A percentile compares a stretch with the other conserved stretches of the same genome.
Conservation (phyloP, 768 basidiomycete species). For the Pleurotus djamor region DNA sequence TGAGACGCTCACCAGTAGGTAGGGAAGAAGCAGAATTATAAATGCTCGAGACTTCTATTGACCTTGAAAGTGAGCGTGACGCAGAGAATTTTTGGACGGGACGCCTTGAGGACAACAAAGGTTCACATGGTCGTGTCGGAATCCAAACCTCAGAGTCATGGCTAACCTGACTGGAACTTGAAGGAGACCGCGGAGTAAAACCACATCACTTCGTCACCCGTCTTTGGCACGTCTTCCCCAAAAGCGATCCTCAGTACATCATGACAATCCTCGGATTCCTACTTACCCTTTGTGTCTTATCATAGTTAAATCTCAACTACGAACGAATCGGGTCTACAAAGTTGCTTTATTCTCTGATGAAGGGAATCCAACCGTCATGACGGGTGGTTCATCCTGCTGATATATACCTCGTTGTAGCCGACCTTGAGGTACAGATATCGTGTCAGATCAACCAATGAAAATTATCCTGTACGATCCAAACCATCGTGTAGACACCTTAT, state of each 20-base stretch:
- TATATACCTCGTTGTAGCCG: background rate
- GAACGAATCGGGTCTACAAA: background rate
- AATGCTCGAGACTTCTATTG: background rate
- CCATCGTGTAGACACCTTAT: slow-evolving; percentile 1
- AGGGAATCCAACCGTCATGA: background rate
- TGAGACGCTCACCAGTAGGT: slow-evolving; percentile 18
- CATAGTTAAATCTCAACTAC: no score
- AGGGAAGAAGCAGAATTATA: background rate
- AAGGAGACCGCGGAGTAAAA: no score
- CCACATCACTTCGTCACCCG: no score
- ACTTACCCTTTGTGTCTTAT: no score
- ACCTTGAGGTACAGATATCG: background rate
- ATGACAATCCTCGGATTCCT: no score
- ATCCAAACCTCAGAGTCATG: background rate
- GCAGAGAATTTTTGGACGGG: background rate
- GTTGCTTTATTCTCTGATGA: background rate
- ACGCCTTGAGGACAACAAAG: background rate
- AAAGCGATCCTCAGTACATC: no score
- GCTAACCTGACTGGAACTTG: background rate
- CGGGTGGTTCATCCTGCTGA: background rate
- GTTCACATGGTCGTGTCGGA: background rate
- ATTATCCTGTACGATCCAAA: background rate
- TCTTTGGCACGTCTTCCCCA: background rate
- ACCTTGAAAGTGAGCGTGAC: background rate
- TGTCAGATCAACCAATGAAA: slow-evolving; percentile 1